A percentile compares a stretch with the other conserved stretches of the same genome.
Evolutionary conservation across 306 rosid genomes (phyloP).

Genomic region (Rosa rugosa): DNA sequence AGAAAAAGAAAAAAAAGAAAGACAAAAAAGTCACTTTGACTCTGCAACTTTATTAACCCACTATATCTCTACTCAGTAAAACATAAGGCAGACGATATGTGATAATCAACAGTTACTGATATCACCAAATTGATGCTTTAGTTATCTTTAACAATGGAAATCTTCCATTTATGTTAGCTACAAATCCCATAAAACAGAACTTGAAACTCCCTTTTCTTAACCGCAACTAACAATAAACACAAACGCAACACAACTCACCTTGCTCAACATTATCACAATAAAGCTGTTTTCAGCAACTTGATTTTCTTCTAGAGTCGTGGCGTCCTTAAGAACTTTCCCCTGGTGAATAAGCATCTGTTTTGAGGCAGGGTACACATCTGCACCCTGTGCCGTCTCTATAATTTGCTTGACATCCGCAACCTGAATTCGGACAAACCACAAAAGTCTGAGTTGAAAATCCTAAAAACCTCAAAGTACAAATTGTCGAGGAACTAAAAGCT

Average conservation of each 20-base stretch:
- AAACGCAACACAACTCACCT: conserved; percentile 21
- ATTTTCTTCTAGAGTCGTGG: conserved; percentile 39
- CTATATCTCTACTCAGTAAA: neutral
- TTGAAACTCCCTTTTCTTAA: neutral
- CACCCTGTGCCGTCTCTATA: conserved; percentile 40
- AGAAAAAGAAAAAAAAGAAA: neutral
- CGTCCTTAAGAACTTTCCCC: conserved; percentile 47
- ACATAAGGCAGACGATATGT: neutral
- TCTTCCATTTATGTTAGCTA: neutral
- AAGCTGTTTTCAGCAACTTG: conserved; percentile 42
- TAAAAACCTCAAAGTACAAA: neutral
- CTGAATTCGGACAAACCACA: conserved; percentile 14
- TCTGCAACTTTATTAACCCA: neutral
- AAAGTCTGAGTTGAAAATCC: neutral
- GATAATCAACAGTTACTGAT: neutral
- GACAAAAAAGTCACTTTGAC: neutral
- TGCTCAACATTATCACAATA: conserved; percentile 41
- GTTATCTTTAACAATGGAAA: neutral
- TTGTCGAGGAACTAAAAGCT: neutral
- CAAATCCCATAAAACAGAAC: neutral
- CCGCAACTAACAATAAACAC: neutral
- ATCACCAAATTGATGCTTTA: neutral
- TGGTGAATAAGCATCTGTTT: conserved; percentile 49
- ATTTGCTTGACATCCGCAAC: conserved; percentile 39
- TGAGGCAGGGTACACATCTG: conserved; percentile 47